Evolutionary conservation across 1,284 basidiomycete genomes (phyloP), one percentile per base, ranked within the genome.

Genomic region (Chiua sp.): DNA sequence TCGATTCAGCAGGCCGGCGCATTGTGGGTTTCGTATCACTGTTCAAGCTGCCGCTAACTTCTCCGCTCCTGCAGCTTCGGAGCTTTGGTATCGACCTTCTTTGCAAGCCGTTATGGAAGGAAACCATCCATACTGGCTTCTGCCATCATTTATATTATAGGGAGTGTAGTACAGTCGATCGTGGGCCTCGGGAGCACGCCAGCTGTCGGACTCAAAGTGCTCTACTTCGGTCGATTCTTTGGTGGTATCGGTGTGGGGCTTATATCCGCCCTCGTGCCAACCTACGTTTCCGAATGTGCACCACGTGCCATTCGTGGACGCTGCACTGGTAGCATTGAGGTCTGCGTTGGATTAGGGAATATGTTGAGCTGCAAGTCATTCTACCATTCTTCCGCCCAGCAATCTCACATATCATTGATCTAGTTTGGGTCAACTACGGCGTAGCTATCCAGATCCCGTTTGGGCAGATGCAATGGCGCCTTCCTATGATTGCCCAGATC

Each of bases 281-380:
- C 83, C 0, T 87, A 87, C 61, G 80, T 86, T 0, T 81, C 83
- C 2, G 86, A 87, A 72, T 85, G 82, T 60, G 80, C 82, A 1
- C 86, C 85, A 7, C 79, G 77, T 61, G 74, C 79, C 30, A 86
- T 87, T 57, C 80, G 86, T 63, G 85, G 86, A 13, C 75, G 83
- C 15, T 85, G 86, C 64, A 84, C 83, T 2, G 82, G 82, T 11
- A 75, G 84, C 56, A 82, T 85, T 63, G 86, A 89, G 64, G 75
- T 88, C 37, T 75, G 79, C 2, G 80, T 80, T 56, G 82, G 81
- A 59, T 63, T 81, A 16, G 82, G 83, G 18, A 82, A 79, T 58
- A 81, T 83, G 82, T 57, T 83, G 56, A 77, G 78, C 63, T 83
- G 82, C 79, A 64, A 67, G 81, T 73, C 10, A 53, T 49, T 37